These are phyloP conservation scores for Turnera subulata DNA, from an alignment of 345 rosid genomes.

Conservation along the genomic window DNA sequence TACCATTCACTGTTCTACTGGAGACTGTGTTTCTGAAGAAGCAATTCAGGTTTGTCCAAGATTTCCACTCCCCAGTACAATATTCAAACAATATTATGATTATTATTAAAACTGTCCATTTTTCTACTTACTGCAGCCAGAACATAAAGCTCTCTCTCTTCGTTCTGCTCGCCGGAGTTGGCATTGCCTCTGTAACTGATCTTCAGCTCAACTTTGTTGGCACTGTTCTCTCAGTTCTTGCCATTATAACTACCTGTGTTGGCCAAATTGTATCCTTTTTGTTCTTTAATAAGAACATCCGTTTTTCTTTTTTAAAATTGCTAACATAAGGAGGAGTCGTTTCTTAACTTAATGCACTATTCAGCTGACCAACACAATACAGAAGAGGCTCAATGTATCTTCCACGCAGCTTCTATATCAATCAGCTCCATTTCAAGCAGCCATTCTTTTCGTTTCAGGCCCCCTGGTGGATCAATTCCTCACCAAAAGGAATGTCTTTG, in stretches of 20 bases:
- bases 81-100: neutral
- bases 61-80: too few species aligned
- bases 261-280: constrained; percentile 88
- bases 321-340: neutral
- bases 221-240: constrained; percentile 71
- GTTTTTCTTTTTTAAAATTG: neutral
- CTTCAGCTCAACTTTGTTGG: constrained; percentile 88
- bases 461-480: constrained; percentile 88
- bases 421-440: constrained; percentile 98
- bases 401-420: constrained; percentile 95
- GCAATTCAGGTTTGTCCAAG: constrained; percentile 99
- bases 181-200: constrained; percentile 92
- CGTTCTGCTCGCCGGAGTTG: constrained; percentile 75
- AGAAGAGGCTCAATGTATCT: constrained; percentile 86
- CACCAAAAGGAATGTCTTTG: constrained; percentile 81
- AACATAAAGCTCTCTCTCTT: constrained; percentile 68
- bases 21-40: constrained; percentile 90
- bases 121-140: constrained; percentile 50
- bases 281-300: neutral
- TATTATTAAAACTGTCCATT: neutral
- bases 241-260: constrained; percentile 87
- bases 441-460: constrained; percentile 90
- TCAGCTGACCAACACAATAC: constrained; percentile 94
- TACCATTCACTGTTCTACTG: constrained; percentile 90
- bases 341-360: constrained; percentile 24